Evolutionary conservation across 352 stramenopile genomes (phyloP).

Genomic region (Globisporangium alternatum): DNA sequence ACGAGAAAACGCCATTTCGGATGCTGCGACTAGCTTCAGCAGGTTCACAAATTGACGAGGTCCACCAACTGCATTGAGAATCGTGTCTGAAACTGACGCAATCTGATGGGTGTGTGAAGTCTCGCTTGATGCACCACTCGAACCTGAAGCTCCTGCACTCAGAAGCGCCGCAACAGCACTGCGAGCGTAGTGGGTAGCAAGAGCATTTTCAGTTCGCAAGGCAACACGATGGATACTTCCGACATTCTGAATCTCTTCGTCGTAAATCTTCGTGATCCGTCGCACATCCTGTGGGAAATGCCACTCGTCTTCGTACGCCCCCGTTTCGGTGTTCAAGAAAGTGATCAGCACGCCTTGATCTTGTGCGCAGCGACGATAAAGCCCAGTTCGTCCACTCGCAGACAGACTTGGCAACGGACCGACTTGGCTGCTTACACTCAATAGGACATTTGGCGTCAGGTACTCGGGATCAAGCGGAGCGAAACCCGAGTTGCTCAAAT

Average conservation of each 20-base stretch:
- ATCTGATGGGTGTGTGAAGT: conserved; percentile 10
- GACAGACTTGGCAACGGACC: conserved; percentile 68
- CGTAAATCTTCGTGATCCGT: conserved; percentile 78
- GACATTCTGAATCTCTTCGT: conserved; percentile 63
- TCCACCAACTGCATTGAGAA: conserved; percentile 57
- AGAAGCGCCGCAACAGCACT: conserved; percentile 47
- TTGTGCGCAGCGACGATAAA: conserved; percentile 52
- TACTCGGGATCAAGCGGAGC: conserved; percentile 72
- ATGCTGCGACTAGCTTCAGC: conserved; percentile 78
- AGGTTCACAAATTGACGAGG: conserved; percentile 76
- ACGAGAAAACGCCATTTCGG: conserved; percentile 62
- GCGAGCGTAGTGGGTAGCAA: conserved; percentile 82
- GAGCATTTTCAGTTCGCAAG: conserved; percentile 71
- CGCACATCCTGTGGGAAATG: conserved; percentile 67
- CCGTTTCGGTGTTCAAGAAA: conserved; percentile 85
- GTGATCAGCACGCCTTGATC: conserved; percentile 73
- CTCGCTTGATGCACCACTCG: conserved; percentile 3
- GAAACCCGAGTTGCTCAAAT: conserved; percentile 37
- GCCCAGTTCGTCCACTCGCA: conserved; percentile 61
- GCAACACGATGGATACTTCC: conserved; percentile 77
- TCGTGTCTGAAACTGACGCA: conserved; percentile 27
- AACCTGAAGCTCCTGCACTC: conserved; percentile 4
- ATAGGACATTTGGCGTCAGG: conserved; percentile 65
- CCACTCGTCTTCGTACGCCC: conserved; percentile 85
- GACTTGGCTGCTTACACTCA: conserved; percentile 71